These are phyloP conservation scores for Pseudogymnoascus sp. DNA, from an alignment of 2,329 filamentous ascomycete genomes.

Conservation along the genomic window DNA sequence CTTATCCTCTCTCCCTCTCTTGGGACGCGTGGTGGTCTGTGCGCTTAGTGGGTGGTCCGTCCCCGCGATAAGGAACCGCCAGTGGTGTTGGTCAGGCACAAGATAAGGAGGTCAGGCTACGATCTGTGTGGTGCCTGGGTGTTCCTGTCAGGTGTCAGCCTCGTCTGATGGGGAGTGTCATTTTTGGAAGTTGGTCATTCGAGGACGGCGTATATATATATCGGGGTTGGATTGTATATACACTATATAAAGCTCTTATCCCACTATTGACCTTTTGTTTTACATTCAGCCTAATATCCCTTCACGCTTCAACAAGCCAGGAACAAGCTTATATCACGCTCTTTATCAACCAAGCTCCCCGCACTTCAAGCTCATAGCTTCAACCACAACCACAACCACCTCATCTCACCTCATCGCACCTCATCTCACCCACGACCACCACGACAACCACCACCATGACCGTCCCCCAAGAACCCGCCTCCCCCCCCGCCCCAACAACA, in stretches of 20 bases:
- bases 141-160: background rate
- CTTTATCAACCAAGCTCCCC: slow-evolving; percentile 22
- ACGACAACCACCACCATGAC: background rate
- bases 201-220: background rate
- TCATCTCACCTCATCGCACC: slow-evolving; percentile 12
- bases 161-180: background rate
- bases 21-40: background rate
- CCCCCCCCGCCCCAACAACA: slow-evolving; percentile 27
- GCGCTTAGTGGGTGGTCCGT: background rate
- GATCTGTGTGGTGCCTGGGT: background rate
- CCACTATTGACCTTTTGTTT: background rate
- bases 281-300: background rate
- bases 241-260: background rate
- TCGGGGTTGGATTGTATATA: background rate
- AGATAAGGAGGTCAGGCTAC: background rate
- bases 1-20: background rate
- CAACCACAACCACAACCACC: slow-evolving; percentile 13
- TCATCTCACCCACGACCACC: slow-evolving; percentile 9
- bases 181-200: background rate
- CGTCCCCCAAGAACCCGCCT: background rate
- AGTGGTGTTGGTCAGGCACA: background rate
- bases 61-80: background rate
- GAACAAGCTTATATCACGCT: background rate
- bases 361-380: slow-evolving; percentile 11
- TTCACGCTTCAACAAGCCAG: background rate